Evolutionary conservation across 2,329 filamentous ascomycete genomes (phyloP).

Genomic region (Diplodia seriata): DNA sequence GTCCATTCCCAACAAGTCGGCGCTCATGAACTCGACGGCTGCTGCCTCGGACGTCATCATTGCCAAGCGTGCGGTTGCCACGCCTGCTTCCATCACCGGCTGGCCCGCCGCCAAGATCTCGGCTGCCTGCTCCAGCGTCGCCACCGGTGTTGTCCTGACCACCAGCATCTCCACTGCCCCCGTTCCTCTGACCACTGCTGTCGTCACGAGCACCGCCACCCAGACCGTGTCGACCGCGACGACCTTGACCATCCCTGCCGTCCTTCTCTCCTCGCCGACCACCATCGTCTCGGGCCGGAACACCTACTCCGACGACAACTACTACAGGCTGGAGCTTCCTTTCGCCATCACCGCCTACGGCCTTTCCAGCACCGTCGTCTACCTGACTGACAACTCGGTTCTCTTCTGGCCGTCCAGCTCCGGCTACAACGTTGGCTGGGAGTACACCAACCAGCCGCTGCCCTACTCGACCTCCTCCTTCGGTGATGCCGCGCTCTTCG

Average conservation of each 20-base stretch:
- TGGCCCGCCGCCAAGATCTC: conserved; percentile 12
- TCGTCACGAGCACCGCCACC: conserved; percentile 1
- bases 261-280: conserved; percentile 2
- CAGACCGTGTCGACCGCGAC: not conserved
- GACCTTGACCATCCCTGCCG: not conserved
- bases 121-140: conserved; percentile 10
- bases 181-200: not conserved
- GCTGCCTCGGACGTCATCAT: not conserved
- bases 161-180: conserved; percentile 13
- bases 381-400: not conserved
- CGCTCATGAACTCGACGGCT: not conserved
- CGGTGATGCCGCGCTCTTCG: not conserved
- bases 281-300: not conserved
- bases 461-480: not conserved
- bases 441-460: not conserved
- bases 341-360: not conserved
- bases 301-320: not conserved
- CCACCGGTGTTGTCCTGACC: not conserved
- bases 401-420: not conserved
- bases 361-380: not conserved
- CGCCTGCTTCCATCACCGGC: not conserved
- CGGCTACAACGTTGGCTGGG: not conserved
- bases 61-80: not conserved
- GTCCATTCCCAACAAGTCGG: not conserved
- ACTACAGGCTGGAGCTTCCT: not conserved